These are phyloP conservation scores for Nitzschia inconspicua DNA, from an alignment of 108 stramenopile species.

Conservation along the genomic window DNA sequence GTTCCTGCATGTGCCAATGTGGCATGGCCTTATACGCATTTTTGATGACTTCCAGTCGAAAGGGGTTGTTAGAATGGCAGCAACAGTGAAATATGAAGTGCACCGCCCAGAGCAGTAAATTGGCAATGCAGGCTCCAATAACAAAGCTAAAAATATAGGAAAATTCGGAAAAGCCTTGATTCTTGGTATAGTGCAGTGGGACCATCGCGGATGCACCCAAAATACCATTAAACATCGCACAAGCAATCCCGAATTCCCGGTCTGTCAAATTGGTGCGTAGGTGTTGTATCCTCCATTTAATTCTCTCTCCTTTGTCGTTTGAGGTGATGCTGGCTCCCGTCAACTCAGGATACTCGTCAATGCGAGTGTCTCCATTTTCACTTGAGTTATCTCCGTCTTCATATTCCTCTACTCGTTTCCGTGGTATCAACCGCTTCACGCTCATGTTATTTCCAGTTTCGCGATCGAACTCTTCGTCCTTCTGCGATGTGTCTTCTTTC, in stretches of 20 bases:
- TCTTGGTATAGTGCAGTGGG: conserved; percentile 53
- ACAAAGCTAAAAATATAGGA: conserved; percentile 42
- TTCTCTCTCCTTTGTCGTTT: too few species aligned
- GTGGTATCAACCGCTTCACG: background rate
- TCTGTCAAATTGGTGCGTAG: too few species aligned
- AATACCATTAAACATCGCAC: conserved; percentile 43
- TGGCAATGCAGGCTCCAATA: conserved; percentile 42
- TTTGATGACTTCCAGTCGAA: background rate
- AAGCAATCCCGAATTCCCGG: conserved; percentile 40
- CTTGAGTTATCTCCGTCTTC: too few species aligned
- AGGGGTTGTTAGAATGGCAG: conserved; percentile 10
- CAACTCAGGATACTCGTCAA: too few species aligned
- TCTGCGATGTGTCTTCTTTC: background rate
- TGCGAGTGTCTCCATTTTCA: too few species aligned
- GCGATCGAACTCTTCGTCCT: background rate
- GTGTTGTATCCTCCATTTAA: too few species aligned
- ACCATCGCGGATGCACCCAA: conserved; percentile 42
- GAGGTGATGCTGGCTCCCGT: too few species aligned
- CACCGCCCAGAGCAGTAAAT: conserved; percentile 30
- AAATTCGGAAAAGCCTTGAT: conserved; percentile 15
- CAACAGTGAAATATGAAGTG: too few species aligned
- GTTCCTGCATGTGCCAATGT: conserved; percentile 36
- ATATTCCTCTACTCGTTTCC: background rate
- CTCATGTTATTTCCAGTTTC: background rate
- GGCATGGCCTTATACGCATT: conserved; percentile 44